Evolutionary conservation across 805 yeast species (phyloP).

Genomic region (Yueomyces sinensis): DNA sequence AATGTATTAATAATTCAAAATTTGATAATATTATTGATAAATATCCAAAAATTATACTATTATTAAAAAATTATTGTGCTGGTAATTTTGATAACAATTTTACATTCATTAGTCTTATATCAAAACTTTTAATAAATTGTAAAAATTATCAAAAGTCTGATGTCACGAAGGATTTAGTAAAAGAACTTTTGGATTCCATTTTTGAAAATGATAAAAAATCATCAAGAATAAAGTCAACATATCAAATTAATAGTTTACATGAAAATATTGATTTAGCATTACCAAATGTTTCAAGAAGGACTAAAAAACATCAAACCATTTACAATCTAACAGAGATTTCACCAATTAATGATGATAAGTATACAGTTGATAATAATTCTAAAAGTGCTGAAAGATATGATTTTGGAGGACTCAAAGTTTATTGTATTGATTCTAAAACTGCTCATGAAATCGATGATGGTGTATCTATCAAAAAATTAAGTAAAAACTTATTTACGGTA

Average conservation of each 20-base stretch:
- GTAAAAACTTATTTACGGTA: conserved; percentile 28
- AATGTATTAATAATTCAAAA: conserved; percentile 4
- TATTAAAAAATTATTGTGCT: conserved; percentile 42
- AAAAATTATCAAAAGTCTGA: conserved; percentile 24
- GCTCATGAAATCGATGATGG: conserved; percentile 96
- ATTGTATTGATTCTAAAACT: conserved; percentile 67
- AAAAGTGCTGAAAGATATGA: conserved; percentile 23
- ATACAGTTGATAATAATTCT: conserved; percentile 30
- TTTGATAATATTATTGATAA: conserved; percentile 1
- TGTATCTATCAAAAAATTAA: conserved; percentile 38
- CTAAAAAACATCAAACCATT: conserved; percentile 30
- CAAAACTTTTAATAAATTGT: conserved; percentile 24
- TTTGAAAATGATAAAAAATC: background rate
- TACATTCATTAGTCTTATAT: conserved; percentile 35
- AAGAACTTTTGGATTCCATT: conserved; percentile 29
- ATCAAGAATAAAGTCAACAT: background rate
- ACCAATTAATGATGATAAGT: conserved; percentile 21
- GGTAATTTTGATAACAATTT: conserved; percentile 36
- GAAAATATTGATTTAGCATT: conserved; percentile 24
- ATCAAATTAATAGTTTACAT: conserved; percentile 14
- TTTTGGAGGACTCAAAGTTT: conserved; percentile 39
- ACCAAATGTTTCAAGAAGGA: conserved; percentile 33
- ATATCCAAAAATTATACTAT: conserved; percentile 28
- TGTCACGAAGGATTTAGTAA: conserved; percentile 40
- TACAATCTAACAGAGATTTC: conserved; percentile 8